Conservation (phyloP, 495 filamentous ascomycete genomes). For the Penicillium riverlandense region DNA sequence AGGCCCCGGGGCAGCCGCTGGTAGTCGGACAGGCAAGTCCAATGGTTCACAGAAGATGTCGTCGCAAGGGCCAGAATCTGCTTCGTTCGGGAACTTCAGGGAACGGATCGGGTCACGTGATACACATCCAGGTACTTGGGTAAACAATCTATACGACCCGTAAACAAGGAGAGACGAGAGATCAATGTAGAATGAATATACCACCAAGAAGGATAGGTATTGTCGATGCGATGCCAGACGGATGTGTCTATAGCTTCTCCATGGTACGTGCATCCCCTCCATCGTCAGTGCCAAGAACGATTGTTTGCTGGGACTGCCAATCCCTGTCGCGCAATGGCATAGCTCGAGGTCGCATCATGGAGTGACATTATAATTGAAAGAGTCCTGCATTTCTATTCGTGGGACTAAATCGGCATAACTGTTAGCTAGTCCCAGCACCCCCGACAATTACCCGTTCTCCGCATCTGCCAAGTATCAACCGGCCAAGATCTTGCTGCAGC, state of each 20-base stretch:
- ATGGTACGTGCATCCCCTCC: no score
- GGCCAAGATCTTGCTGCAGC: neutral
- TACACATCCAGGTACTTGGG: constrained; percentile 2
- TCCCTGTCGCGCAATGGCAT: no score
- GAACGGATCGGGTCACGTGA: constrained; percentile 20
- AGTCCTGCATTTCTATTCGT: no score
- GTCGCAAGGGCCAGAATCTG: constrained; percentile 38
- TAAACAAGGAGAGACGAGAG: neutral
- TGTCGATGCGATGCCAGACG: no score
- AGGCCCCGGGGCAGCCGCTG: constrained; percentile 24
- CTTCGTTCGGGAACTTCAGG: constrained; percentile 41
- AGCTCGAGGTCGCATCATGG: no score
- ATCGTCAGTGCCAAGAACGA: no score
- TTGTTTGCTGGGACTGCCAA: no score
- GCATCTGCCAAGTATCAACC: constrained; percentile 1
- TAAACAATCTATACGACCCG: neutral
- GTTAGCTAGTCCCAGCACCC: neutral
- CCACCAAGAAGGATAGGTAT: no score
- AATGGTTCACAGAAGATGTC: constrained; percentile 24
- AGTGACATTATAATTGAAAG: no score
- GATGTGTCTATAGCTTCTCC: no score
- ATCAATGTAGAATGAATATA: no score
- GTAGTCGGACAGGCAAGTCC: constrained; percentile 26
- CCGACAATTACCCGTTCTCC: constrained; percentile 15
- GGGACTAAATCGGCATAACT: neutral